phyloP scores from a whole-genome alignment of 2,329 filamentous ascomycete species.

The Domatiomyces catenatus region DNA sequence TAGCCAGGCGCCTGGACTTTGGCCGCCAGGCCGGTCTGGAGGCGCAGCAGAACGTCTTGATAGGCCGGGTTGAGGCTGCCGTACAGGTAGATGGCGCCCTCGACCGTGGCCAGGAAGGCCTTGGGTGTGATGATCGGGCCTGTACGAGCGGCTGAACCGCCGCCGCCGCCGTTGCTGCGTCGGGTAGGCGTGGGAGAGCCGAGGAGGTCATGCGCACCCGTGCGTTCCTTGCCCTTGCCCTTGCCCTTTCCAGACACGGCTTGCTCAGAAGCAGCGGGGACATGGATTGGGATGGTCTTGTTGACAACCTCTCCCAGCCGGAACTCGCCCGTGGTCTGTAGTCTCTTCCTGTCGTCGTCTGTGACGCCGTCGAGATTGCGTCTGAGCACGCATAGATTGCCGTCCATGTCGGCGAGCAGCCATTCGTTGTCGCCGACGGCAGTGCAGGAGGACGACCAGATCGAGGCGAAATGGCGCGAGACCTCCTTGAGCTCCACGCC shows the following conservation, averaged over 20 bases:
- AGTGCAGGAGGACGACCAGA: conserved; percentile 67
- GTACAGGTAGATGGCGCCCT: conserved; percentile 77
- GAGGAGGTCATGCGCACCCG: background rate
- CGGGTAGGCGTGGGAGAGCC: background rate
- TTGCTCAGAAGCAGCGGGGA: conserved; percentile 23
- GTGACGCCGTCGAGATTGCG: conserved; percentile 59
- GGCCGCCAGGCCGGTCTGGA: conserved; percentile 57
- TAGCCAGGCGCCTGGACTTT: conserved; percentile 54
- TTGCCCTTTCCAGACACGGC: background rate
- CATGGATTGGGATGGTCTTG: conserved; percentile 55
- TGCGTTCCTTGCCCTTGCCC: background rate
- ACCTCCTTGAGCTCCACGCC: conserved; percentile 45
- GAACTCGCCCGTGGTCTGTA: conserved; percentile 67
- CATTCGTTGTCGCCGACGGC: conserved; percentile 59
- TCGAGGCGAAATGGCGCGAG: conserved; percentile 63
- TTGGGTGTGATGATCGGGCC: conserved; percentile 58
- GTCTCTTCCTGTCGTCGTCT: conserved; percentile 52
- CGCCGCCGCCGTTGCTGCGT: background rate
- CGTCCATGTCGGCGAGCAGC: conserved; percentile 71
- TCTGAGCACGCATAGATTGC: conserved; percentile 70
- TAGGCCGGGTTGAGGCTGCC: conserved; percentile 57
- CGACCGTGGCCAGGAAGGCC: conserved; percentile 81
- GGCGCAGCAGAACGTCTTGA: conserved; percentile 64
- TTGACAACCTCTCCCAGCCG: conserved; percentile 89
- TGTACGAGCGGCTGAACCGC: background rate